Evolutionary conservation across 2,329 filamentous ascomycete species (phyloP), one percentile per base, ranked within the genome.

Genomic region (Aspergillus calidoustus): DNA sequence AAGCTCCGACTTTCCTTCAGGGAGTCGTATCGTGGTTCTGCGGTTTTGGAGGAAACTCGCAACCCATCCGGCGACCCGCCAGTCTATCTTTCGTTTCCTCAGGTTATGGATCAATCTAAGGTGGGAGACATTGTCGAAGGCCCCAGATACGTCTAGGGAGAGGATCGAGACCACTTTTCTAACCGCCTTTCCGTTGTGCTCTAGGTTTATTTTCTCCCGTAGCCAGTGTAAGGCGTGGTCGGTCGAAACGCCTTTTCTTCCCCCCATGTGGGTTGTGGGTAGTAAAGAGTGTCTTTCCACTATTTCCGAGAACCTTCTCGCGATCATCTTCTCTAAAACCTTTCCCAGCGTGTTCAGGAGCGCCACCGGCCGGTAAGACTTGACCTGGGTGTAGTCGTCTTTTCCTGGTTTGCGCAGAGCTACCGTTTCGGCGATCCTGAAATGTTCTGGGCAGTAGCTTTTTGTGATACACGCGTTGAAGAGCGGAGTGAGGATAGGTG

Each of bases 361-460:
- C n/a, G n/a, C n/a, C n/a, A n/a, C n/a, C n/a, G n/a, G n/a, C n/a
- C n/a, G n/a, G n/a, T n/a, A n/a, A n/a, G n/a, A n/a, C n/a, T n/a
- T n/a, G 2, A 62, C 58, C 13, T 55, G 56, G 3, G 47, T 47
- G 47, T 71, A 71, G 60, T 69, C 59, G 8, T 47, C 53, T 48
- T 69, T 69, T 0, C 68, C 65, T 30, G 64, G 62, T 51, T 71
- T 71, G 23, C 63, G 58, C 7, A 71, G 61, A 11, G 66, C 57
- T 9, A 69, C 54, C 1, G 59, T 64, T 7, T 28, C 47, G 17
- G 51, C 46, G 13, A 52, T 43, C 11, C 54, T 22, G 38, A 59
- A 61, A 51, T 64, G 54, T 31, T 43, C 13, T 22, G 54, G 54
- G 62, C 51, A 57, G 49, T 60, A 54, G 19, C n/a, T n/a, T n/a